Base-by-base conservation (phyloP, 2,329 filamentous ascomycete genomes). In the Onygena corvina region DNA sequence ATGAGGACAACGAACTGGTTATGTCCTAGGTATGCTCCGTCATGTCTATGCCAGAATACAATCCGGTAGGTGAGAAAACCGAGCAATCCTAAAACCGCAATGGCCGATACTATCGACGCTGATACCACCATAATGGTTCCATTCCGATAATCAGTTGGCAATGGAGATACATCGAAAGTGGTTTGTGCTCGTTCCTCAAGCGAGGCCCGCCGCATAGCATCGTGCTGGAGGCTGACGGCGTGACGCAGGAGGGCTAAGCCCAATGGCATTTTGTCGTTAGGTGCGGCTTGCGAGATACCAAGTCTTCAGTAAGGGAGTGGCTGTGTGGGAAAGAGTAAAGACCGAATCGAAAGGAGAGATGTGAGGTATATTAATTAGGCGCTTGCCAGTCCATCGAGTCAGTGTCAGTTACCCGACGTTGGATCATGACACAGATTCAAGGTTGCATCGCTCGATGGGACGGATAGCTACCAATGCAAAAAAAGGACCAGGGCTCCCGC, bases 1-100 rank as follows among this genome's bases (percentile, higher is more conserved):
- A 76, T 75, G 20, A 76, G 66, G 33, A 76, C 59, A n/a, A 76
- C 63, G 49, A 73, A 75, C 60, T 76, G 73, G 54, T 76, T 76
- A 60, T 74, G 71, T 52, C 72, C 71, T 48, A 75, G 72, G 51
- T 72, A 72, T 53, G 70, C 63, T 33, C 64, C 59, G 56, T 74
- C 72, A 52, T 68, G 68, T 48, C 63, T 65, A 42, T 68, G 64
- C 73, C 72, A 76, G 52, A 70, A 70, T 27, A 76, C 56, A n/a
- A 76, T 59, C 20, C 72, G 70, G 53, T 72, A 71, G 7, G 72
- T 74, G 52, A 76, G 70, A 60, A 74, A 75, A 8, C 52, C 51
- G 4, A 76, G 64, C 3, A 76, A 62, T 2, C 53, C 49, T 2
- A 66, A 59, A 3, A 71, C 71, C 21, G 71, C 67, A 36, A 74